Percentiles rank a stretch among this genome's conserved stretches.
phyloP scores from a whole-genome alignment of 2,329 filamentous ascomycete species.

The Parastagonospora avenae region DNA sequence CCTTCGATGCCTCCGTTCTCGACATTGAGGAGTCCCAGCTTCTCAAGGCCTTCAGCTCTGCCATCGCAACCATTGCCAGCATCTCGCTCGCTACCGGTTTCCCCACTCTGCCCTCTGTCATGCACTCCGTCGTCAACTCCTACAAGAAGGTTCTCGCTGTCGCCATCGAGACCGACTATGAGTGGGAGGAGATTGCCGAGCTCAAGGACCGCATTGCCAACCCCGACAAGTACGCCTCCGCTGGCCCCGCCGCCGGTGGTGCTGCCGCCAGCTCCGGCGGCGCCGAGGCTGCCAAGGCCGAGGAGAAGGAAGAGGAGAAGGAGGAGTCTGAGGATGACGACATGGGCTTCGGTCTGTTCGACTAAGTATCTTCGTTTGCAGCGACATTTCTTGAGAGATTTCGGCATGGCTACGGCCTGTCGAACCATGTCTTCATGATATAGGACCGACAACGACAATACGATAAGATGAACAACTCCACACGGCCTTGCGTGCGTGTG shows the following conservation, averaged over 20 bases:
- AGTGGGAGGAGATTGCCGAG: constrained; percentile 94
- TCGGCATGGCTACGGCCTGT: constrained; percentile 20
- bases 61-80: constrained; percentile 84
- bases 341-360: constrained; percentile 62
- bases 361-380: constrained; percentile 47
- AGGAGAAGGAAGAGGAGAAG: constrained; percentile 61
- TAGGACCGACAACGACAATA: constrained; percentile 41
- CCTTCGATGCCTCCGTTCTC: constrained; percentile 82
- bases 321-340: constrained; percentile 64
- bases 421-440: constrained; percentile 35
- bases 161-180: constrained; percentile 87
- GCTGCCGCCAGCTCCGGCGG: constrained; percentile 58
- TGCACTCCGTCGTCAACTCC: constrained; percentile 93
- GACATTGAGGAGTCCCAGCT: constrained; percentile 97
- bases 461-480: constrained; percentile 37
- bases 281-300: constrained; percentile 47
- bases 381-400: constrained; percentile 26
- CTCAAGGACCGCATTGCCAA: constrained; percentile 99
- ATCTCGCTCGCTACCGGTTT: constrained; percentile 93
- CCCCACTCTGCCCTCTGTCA: constrained; percentile 94
- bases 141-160: constrained; percentile 98
- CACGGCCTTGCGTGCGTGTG: constrained; percentile 20
- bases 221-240: constrained; percentile 90
- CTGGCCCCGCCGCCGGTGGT: constrained; percentile 70
- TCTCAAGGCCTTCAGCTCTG: constrained; percentile 77